These are phyloP conservation scores for Sphaerobolus stellatus DNA, from an alignment of 1,284 basidiomycete genomes.

Conservation along the genomic window DNA sequence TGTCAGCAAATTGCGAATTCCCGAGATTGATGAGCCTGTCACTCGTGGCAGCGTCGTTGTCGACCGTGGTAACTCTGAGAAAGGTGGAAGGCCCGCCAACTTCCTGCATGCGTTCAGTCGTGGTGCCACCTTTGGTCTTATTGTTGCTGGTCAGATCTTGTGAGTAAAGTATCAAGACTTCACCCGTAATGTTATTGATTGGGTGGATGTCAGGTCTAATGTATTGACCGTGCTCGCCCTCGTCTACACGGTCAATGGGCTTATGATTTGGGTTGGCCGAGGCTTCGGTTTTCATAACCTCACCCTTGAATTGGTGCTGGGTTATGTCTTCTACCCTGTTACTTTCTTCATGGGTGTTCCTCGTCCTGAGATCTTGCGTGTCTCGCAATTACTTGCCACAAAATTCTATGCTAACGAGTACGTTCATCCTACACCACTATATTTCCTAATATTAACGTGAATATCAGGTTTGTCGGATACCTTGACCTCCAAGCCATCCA, in stretches of 20 bases:
- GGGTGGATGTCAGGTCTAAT: slow-evolving; percentile 51
- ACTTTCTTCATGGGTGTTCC: slow-evolving; percentile 83
- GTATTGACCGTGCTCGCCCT: slow-evolving; percentile 80
- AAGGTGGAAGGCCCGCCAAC: slow-evolving; percentile 62
- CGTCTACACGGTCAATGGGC: slow-evolving; percentile 78
- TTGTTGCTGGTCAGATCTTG: slow-evolving; percentile 85
- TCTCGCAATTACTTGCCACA: slow-evolving; percentile 79
- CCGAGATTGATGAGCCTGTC: slow-evolving; percentile 82
- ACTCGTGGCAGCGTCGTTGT: slow-evolving; percentile 80
- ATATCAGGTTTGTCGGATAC: slow-evolving; percentile 68
- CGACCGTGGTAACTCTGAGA: slow-evolving; percentile 66
- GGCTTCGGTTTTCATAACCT: slow-evolving; percentile 83
- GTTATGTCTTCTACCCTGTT: slow-evolving; percentile 86
- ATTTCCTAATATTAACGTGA: not conserved
- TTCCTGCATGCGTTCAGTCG: slow-evolving; percentile 86
- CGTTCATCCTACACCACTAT: not conserved
- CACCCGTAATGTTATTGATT: slow-evolving; percentile 5
- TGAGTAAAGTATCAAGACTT: slow-evolving; percentile 34
- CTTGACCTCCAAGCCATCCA: slow-evolving; percentile 55
- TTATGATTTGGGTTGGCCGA: slow-evolving; percentile 86
- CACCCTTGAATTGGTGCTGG: slow-evolving; percentile 81
- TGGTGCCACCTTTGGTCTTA: slow-evolving; percentile 83
- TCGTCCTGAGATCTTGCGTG: slow-evolving; percentile 65
- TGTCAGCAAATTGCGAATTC: slow-evolving; percentile 83
- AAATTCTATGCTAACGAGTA: slow-evolving; percentile 84